Conservation (phyloP, 2,329 filamentous ascomycete genomes). For the Ciborinia camelliae region DNA sequence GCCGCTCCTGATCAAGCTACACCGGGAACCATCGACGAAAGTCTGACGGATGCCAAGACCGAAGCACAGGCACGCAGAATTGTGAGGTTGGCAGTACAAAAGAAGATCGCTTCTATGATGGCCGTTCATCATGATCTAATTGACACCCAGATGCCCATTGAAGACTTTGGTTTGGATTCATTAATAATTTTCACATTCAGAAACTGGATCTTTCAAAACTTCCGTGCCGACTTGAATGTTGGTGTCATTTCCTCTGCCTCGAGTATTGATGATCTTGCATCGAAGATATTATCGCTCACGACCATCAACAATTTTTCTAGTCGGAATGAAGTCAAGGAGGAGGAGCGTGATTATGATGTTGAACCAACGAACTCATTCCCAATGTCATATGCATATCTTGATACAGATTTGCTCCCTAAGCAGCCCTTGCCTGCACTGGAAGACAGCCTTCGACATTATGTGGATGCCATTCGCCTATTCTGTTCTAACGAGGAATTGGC, state of each 20-base stretch:
- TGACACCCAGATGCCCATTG: neutral
- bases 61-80: neutral
- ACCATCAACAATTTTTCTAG: neutral
- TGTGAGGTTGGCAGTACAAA: neutral
- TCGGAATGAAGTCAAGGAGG: too few species aligned
- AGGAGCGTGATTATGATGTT: neutral
- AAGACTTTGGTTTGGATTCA: constrained; percentile 7
- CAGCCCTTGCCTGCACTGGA: neutral
- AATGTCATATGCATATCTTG: neutral
- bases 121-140: neutral
- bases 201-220: constrained; percentile 6
- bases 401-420: neutral
- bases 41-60: neutral
- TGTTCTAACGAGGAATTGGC: neutral
- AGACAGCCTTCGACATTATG: neutral
- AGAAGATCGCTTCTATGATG: neutral
- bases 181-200: neutral
- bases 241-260: neutral
- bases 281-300: neutral
- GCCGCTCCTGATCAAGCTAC: neutral
- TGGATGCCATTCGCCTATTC: neutral
- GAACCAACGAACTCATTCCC: neutral
- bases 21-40: neutral
- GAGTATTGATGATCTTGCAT: neutral
- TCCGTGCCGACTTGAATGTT: neutral